phyloP scores from a whole-genome alignment of 148 eudicot genomes.

The Tetragonia tetragonoides region DNA sequence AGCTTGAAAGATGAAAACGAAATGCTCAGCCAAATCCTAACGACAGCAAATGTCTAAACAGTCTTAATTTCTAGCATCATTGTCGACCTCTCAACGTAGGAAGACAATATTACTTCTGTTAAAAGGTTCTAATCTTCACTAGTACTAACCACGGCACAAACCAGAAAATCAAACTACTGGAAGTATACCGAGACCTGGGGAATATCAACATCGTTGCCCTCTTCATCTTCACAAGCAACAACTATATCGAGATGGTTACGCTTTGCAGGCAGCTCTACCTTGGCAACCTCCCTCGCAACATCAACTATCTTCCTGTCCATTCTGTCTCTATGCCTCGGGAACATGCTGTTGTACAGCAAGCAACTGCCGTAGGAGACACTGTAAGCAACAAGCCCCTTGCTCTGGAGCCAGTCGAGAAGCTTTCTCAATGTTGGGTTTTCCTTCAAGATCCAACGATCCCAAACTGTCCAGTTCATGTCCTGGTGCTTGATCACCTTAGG shows the following conservation, averaged over 20 bases:
- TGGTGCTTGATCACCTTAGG: slow-evolving; percentile 62
- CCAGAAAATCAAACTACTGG: slow-evolving; percentile 26
- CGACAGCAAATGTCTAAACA: slow-evolving; percentile 8
- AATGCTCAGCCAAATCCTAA: slow-evolving; percentile 7
- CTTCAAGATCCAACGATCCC: slow-evolving; percentile 56
- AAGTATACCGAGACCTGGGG: slow-evolving; percentile 56
- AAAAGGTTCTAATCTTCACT: slow-evolving; percentile 3
- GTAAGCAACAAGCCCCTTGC: slow-evolving; percentile 59
- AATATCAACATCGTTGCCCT: slow-evolving; percentile 55
- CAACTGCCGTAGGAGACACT: slow-evolving; percentile 70
- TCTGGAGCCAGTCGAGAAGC: slow-evolving; percentile 62
- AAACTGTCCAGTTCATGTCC: slow-evolving; percentile 64
- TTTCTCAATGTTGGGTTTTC: slow-evolving; percentile 50
- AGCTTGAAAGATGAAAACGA: neutral
- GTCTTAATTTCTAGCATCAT: neutral
- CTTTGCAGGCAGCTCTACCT: slow-evolving; percentile 47
- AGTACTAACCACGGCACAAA: neutral
- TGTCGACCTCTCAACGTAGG: slow-evolving; percentile 11
- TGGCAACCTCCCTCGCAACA: slow-evolving; percentile 48
- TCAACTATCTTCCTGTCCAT: slow-evolving; percentile 56
- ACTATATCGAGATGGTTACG: slow-evolving; percentile 52
- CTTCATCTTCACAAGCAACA: slow-evolving; percentile 58
- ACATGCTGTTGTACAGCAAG: slow-evolving; percentile 63
- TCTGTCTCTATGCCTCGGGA: slow-evolving; percentile 48
- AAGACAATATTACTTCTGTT: slow-evolving; percentile 13